phyloP scores from a whole-genome alignment of 1,284 basidiomycete genomes.

The Cryptococcus sp. region DNA sequence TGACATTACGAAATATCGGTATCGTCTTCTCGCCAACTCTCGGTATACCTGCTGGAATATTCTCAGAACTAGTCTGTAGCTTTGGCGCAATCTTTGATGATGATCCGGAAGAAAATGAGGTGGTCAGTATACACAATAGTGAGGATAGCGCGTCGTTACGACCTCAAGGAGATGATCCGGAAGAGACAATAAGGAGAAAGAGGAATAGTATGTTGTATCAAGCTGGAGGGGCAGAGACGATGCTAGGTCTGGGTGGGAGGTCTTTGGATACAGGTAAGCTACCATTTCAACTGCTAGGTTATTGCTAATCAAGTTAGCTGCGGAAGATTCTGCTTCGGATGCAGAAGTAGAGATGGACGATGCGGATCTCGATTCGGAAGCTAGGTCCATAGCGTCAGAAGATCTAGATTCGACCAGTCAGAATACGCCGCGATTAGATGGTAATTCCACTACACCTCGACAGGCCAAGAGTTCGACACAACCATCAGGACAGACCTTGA shows the following conservation, averaged over 20 bases:
- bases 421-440: neutral
- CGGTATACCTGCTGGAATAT: slow-evolving; percentile 89
- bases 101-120: slow-evolving; percentile 32
- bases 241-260: slow-evolving; percentile 41
- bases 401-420: neutral
- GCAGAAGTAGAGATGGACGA: slow-evolving; percentile 4
- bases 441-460: neutral
- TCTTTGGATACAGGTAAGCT: slow-evolving; percentile 36
- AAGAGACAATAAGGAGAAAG: slow-evolving; percentile 39
- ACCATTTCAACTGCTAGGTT: neutral
- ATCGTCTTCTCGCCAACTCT: slow-evolving; percentile 96
- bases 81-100: slow-evolving; percentile 82
- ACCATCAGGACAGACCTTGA: neutral
- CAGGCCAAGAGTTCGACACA: neutral
- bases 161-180: slow-evolving; percentile 11
- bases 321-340: slow-evolving; percentile 19
- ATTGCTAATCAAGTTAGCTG: neutral
- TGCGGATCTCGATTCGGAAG: slow-evolving; percentile 12
- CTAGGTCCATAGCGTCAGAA: slow-evolving; percentile 6
- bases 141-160: neutral
- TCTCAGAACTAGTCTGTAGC: slow-evolving; percentile 85
- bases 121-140: neutral
- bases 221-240: slow-evolving; percentile 38
- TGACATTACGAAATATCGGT: slow-evolving; percentile 97
- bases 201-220: slow-evolving; percentile 46